Percentiles rank a stretch among this genome's conserved stretches.
Evolutionary conservation across 78 protist species (phyloP).

Genomic region (Dictyostelium citrinum): DNA sequence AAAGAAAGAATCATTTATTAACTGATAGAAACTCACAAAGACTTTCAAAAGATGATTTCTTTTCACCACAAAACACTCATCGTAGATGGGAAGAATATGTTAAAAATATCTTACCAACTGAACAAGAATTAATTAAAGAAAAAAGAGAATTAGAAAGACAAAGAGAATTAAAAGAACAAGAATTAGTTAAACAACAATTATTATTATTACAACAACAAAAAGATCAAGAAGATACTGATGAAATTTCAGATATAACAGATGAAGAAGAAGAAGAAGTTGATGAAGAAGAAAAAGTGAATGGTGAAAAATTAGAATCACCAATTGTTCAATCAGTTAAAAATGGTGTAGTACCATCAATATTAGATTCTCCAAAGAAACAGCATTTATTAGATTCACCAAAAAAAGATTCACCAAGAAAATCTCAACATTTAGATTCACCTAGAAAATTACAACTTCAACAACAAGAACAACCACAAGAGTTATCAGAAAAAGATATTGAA

Average conservation of each 20-base stretch:
- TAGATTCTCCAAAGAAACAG: not conserved
- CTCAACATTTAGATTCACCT: not conserved
- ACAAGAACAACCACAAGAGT: not conserved
- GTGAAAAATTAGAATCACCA: not conserved
- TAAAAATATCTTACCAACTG: conserved; percentile 29
- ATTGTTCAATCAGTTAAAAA: not conserved
- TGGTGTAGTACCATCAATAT: not conserved
- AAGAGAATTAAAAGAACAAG: conserved; percentile 6
- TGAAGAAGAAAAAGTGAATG: not conserved
- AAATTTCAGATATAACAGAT: not conserved
- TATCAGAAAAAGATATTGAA: conserved; percentile 2
- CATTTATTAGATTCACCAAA: not conserved
- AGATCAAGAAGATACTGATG: not conserved
- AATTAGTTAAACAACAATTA: not conserved
- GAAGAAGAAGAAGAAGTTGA: not conserved
- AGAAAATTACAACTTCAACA: not conserved
- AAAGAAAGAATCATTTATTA: not conserved
- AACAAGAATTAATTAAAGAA: not conserved
- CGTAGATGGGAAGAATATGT: conserved; percentile 25
- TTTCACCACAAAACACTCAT: not conserved
- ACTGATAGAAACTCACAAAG: not conserved
- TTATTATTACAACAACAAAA: not conserved
- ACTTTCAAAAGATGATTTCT: conserved; percentile 8
- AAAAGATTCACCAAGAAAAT: conserved; percentile 4
- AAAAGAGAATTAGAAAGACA: conserved; percentile 1